Conservation (phyloP, 2,329 filamentous ascomycete genomes). For the Phaeosphaeria sp. region DNA sequence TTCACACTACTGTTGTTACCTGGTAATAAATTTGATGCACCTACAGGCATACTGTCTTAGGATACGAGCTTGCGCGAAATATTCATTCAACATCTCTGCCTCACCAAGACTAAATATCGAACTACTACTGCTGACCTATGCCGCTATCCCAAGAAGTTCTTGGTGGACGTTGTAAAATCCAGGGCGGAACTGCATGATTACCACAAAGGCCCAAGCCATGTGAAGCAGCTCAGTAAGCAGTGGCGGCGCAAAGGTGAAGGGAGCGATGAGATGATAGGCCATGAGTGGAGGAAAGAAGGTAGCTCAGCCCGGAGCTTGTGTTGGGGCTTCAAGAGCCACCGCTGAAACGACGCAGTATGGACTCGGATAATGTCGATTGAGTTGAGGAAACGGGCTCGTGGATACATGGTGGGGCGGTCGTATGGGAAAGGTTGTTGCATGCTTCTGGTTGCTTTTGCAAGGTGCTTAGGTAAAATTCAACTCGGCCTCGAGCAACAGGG, state of each 20-base stretch:
- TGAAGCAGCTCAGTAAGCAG: background rate
- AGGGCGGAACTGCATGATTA: background rate
- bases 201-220: background rate
- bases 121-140: background rate
- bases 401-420: no score
- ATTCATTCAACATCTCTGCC: background rate
- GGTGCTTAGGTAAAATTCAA: no score
- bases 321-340: no score
- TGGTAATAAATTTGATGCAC: background rate
- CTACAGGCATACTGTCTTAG: background rate
- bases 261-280: background rate
- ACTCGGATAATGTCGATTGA: no score
- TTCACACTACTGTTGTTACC: background rate
- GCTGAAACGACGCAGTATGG: no score
- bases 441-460: no score
- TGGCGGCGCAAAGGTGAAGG: background rate
- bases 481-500: no score
- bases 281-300: background rate
- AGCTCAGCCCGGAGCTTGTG: no score
- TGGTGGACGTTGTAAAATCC: background rate
- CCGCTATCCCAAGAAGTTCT: background rate
- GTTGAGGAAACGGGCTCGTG: no score
- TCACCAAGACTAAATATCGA: background rate
- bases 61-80: background rate
- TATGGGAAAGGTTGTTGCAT: no score